A percentile compares a stretch with the other conserved stretches of the same genome.
phyloP scores from a whole-genome alignment of 495 filamentous ascomycete genomes.

The Penicillium silybi region DNA sequence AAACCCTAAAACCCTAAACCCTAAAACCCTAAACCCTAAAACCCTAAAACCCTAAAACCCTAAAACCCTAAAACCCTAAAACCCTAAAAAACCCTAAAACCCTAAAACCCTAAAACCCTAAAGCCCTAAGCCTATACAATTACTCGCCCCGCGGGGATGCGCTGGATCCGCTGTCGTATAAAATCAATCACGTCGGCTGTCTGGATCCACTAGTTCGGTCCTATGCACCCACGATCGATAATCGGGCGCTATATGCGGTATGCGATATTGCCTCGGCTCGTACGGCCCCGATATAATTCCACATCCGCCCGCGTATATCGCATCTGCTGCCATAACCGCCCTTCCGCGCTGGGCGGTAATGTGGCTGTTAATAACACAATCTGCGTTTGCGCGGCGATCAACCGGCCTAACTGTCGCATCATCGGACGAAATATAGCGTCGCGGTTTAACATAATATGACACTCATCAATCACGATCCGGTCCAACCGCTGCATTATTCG shows the following conservation, averaged over 20 bases:
- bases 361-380: constrained; percentile 24
- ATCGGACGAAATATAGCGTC: neutral
- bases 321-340: neutral
- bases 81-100: too few species aligned
- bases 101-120: too few species aligned
- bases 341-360: constrained; percentile 10
- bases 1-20: too few species aligned
- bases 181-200: too few species aligned
- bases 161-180: too few species aligned
- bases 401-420: too few species aligned
- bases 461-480: neutral
- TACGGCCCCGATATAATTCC: too few species aligned
- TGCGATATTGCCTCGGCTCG: neutral
- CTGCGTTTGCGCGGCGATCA: constrained; percentile 1
- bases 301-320: neutral
- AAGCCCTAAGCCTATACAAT: constrained; percentile 13
- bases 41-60: too few species aligned
- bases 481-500: neutral
- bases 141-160: neutral
- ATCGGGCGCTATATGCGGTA: neutral
- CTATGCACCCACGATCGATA: neutral
- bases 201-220: neutral
- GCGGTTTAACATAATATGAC: neutral
- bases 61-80: too few species aligned
- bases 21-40: too few species aligned